Conservation (phyloP, 2,329 filamentous ascomycete genomes). For the Curvularia eragrostidis region DNA sequence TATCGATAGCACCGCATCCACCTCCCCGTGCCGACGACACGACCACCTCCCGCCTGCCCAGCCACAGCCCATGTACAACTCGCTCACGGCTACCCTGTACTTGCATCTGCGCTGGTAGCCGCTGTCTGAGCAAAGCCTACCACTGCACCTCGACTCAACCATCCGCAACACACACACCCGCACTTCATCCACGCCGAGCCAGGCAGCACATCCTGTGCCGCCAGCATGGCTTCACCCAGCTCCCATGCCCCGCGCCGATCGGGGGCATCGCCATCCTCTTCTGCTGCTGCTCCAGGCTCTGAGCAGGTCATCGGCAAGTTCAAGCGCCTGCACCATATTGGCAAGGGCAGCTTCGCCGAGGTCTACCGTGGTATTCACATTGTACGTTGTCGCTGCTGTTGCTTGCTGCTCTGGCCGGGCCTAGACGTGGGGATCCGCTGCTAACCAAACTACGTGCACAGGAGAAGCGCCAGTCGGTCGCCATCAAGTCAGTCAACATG, state of each 20-base stretch:
- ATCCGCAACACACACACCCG: slow-evolving; percentile 8
- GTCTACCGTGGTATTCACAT: slow-evolving; percentile 88
- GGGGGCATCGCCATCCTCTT: slow-evolving; percentile 45
- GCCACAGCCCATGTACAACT: slow-evolving; percentile 48
- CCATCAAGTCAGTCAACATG: slow-evolving; percentile 95
- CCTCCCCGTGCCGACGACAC: slow-evolving; percentile 1
- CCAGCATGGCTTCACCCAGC: slow-evolving; percentile 46
- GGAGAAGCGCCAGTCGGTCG: slow-evolving; percentile 82
- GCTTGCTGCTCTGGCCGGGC: background rate
- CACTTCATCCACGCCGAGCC: slow-evolving; percentile 21
- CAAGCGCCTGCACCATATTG: slow-evolving; percentile 85
- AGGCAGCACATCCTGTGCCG: slow-evolving; percentile 41
- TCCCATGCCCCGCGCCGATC: slow-evolving; percentile 46
- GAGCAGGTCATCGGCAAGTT: slow-evolving; percentile 72
- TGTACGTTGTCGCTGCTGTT: slow-evolving; percentile 57
- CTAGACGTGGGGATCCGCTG: background rate
- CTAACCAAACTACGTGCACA: slow-evolving; percentile 49
- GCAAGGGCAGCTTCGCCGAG: slow-evolving; percentile 95
- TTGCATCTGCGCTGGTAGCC: slow-evolving; percentile 50
- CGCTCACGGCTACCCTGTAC: slow-evolving; percentile 47
- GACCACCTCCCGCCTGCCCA: slow-evolving; percentile 11
- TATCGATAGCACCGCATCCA: slow-evolving; percentile 12
- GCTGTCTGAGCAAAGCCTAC: slow-evolving; percentile 18
- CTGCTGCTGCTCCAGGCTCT: slow-evolving; percentile 25
- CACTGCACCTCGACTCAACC: slow-evolving; percentile 5